Base-by-base conservation (phyloP, 140 eudicot species). In the Senecio squalidus region DNA sequence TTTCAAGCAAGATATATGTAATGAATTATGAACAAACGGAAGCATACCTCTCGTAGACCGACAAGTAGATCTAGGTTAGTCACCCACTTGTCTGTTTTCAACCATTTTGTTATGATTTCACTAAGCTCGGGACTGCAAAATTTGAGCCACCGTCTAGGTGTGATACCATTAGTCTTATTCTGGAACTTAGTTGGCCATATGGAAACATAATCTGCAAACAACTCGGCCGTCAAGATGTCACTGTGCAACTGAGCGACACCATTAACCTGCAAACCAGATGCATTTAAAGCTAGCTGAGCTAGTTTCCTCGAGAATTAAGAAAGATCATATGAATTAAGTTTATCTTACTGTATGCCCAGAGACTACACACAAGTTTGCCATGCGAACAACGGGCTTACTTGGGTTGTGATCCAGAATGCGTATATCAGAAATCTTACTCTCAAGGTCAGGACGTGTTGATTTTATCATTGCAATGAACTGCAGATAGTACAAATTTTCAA, bases 161-260 rank as follows among this genome's bases (percentile, higher is more conserved):
- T 93, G 55, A 93, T 93, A 47, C 99, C 99, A 72, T 93, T 93
- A 51, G 99, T 93, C 66, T 93, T 93, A 57, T 93, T 93, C 67
- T 93, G 99, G 70, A 93, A 93, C 75, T 93, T 93, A 55, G 80
- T 80, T 47, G 99, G 99, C 99, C 99, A 93, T 60, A 88, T 71
- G 28, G 96, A 88, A 23, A 88, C 95, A 72, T 88, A 93, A 69
- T 93, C 96, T 45, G 88, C 85, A 72, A 93, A 93, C 34, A 93
- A 73, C 70, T 93, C 99, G 7, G 86, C 60, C 66, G 75, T 88
- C 36, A 93, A 74, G 58, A 93, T 93, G 79, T 93, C 99, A 78
- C 99, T 93, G 66, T 93, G 99, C 55, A 93, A 70, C 79, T 93
- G 96, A 40, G 99, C 99, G 36, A 93, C 99, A 66, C 99, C 99